These are phyloP conservation scores for Colletotrichum sp. DNA, from an alignment of 2,329 filamentous ascomycete genomes.

Conservation along the genomic window DNA sequence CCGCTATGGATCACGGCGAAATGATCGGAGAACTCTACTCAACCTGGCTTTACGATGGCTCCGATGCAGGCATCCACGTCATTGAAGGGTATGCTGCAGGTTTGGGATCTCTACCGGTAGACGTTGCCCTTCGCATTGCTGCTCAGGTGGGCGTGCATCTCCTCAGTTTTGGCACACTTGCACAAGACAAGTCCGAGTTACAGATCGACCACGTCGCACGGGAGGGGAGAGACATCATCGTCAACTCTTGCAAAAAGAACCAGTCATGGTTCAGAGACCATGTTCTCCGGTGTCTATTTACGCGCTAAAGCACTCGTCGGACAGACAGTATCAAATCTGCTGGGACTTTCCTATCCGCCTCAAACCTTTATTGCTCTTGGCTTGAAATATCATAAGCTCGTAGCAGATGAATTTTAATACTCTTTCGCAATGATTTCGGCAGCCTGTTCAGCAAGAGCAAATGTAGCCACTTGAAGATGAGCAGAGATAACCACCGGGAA, in stretches of 20 bases:
- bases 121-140: not conserved
- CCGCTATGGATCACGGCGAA: not conserved
- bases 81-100: not conserved
- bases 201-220: not conserved
- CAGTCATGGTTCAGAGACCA: not conserved
- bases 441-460: conserved; percentile 64
- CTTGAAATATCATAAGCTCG: not conserved
- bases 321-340: not conserved
- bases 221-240: not conserved
- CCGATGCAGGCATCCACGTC: not conserved
- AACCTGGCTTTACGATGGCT: not conserved
- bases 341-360: not conserved
- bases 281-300: not conserved
- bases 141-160: not conserved
- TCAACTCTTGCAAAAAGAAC: not conserved
- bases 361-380: not conserved
- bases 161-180: not conserved
- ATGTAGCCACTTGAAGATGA: conserved; percentile 55
- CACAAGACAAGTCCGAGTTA: not conserved
- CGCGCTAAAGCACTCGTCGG: not conserved
- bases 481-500: conserved; percentile 41
- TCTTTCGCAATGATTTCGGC: conserved; percentile 53
- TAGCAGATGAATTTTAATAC: not conserved
- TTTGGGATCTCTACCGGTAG: not conserved
- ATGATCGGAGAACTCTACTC: not conserved